These are phyloP conservation scores for Vitis vinifera DNA, from an alignment of 164 flowering plant genomes.

Conservation along the genomic window DNA sequence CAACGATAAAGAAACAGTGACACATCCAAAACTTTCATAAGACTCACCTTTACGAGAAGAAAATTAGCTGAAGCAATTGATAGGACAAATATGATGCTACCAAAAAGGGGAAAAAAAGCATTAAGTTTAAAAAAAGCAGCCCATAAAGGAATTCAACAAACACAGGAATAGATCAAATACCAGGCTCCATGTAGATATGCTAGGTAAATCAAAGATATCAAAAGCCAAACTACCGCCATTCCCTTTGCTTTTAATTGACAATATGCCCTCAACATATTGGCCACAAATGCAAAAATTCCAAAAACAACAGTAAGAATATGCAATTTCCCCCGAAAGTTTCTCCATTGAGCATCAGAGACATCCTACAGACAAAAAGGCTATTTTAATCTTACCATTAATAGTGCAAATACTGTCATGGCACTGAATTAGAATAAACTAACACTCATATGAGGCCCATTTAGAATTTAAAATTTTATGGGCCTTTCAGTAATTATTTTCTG, in stretches of 20 bases:
- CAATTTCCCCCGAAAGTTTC: slow-evolving; percentile 86
- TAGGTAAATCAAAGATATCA: slow-evolving; percentile 68
- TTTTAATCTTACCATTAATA: too few species aligned
- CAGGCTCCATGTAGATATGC: slow-evolving; percentile 89
- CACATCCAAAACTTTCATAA: background rate
- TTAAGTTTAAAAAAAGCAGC: background rate
- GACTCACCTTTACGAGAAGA: slow-evolving; percentile 73
- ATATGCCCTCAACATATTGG: slow-evolving; percentile 40
- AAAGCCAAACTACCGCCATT: slow-evolving; percentile 79
- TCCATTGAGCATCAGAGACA: slow-evolving; percentile 93
- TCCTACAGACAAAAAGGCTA: slow-evolving; percentile 46
- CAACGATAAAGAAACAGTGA: background rate
- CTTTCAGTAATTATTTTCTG: too few species aligned
- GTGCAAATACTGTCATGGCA: background rate
- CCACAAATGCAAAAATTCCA: slow-evolving; percentile 55
- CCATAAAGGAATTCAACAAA: background rate
- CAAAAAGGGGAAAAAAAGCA: slow-evolving; percentile 7
- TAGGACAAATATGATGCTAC: slow-evolving; percentile 72
- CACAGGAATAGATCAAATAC: slow-evolving; percentile 29
- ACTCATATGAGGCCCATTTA: too few species aligned
- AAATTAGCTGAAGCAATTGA: slow-evolving; percentile 75
- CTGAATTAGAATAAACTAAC: background rate
- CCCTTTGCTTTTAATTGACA: slow-evolving; percentile 60
- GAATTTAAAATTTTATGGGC: too few species aligned
- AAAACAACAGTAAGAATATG: slow-evolving; percentile 71